A percentile compares a stretch with the other conserved stretches of the same genome.
Conservation (phyloP, 768 basidiomycete genomes). For the Russula emetica region DNA sequence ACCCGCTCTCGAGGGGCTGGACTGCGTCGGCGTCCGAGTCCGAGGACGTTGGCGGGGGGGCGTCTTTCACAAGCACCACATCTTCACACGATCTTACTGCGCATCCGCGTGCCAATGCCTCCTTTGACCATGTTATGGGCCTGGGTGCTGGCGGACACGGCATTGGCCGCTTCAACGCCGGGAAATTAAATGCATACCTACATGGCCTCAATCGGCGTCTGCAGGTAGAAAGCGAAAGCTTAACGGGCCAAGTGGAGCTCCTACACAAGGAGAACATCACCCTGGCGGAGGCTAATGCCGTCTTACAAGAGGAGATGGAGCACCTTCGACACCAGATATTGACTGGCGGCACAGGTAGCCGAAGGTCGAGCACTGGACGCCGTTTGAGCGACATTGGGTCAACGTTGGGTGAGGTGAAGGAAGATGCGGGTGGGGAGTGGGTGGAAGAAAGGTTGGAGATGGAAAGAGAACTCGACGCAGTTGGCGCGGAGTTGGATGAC, state of each 20-base stretch:
- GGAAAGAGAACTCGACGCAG: conserved; percentile 36
- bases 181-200: conserved; percentile 80
- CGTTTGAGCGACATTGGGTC: conserved; percentile 51
- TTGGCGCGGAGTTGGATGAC: conserved; percentile 39
- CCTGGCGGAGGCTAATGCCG: conserved; percentile 25
- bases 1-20: conserved; percentile 59
- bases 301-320: conserved; percentile 25
- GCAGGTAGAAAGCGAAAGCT: conserved; percentile 77
- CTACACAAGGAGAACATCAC: conserved; percentile 44
- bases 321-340: conserved; percentile 24
- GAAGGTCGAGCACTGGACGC: conserved; percentile 37
- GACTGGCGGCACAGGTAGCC: conserved; percentile 31
- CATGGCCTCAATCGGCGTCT: conserved; percentile 79
- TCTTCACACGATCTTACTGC: conserved; percentile 87
- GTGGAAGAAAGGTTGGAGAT: conserved; percentile 63
- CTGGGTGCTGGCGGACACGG: conserved; percentile 62
- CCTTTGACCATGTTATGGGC: conserved; percentile 80
- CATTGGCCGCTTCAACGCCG: conserved; percentile 76
- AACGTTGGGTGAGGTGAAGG: conserved; percentile 55
- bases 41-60: conserved; percentile 46
- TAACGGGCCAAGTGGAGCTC: conserved; percentile 52
- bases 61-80: conserved; percentile 74
- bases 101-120: conserved; percentile 75
- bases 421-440: conserved; percentile 64
- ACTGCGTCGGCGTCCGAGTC: conserved; percentile 29